These are phyloP conservation scores for Fusarium sublunatum DNA, from an alignment of 2,329 filamentous ascomycete species.

Conservation along the genomic window DNA sequence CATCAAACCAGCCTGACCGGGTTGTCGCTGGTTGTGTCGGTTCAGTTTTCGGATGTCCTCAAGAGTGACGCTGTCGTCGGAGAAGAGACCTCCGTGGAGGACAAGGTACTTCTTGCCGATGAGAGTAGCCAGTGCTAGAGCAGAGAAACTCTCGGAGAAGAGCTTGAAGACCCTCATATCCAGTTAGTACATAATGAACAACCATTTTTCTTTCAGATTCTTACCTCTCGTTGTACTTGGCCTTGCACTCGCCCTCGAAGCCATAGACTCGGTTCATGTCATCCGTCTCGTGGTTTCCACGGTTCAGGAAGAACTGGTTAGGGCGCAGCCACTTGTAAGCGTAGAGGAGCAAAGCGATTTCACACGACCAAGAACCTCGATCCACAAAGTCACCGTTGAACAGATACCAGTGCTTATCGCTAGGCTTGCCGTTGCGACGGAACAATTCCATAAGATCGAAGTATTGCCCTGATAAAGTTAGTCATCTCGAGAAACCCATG, in stretches of 20 bases:
- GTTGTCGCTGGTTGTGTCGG: conserved; percentile 89
- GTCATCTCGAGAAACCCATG: conserved; percentile 36
- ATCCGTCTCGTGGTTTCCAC: conserved; percentile 98
- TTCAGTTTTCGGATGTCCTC: conserved; percentile 95
- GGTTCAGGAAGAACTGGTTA: conserved; percentile 90
- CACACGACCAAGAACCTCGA: conserved; percentile 96
- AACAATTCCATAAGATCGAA: conserved; percentile 98
- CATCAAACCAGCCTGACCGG: conserved; percentile 94
- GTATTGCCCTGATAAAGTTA: conserved; percentile 77
- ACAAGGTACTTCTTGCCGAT: conserved; percentile 92
- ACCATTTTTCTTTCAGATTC: conserved; percentile 15
- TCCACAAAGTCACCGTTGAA: conserved; percentile 99
- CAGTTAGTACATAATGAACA: conserved; percentile 10
- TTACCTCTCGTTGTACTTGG: conserved; percentile 90
- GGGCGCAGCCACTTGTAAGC: conserved; percentile 97
- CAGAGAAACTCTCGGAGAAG: conserved; percentile 98
- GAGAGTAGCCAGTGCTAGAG: conserved; percentile 88
- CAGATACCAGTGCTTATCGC: conserved; percentile 89
- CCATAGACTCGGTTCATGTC: conserved; percentile 99
- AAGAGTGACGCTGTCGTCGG: conserved; percentile 89
- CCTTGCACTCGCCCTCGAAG: conserved; percentile 97
- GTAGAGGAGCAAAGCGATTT: conserved; percentile 92
- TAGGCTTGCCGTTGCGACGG: conserved; percentile 85
- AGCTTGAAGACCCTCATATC: conserved; percentile 83
- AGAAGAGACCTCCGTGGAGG: conserved; percentile 94